Base-by-base conservation (phyloP, 495 filamentous ascomycete species). In the Aeminium ludgeri region DNA sequence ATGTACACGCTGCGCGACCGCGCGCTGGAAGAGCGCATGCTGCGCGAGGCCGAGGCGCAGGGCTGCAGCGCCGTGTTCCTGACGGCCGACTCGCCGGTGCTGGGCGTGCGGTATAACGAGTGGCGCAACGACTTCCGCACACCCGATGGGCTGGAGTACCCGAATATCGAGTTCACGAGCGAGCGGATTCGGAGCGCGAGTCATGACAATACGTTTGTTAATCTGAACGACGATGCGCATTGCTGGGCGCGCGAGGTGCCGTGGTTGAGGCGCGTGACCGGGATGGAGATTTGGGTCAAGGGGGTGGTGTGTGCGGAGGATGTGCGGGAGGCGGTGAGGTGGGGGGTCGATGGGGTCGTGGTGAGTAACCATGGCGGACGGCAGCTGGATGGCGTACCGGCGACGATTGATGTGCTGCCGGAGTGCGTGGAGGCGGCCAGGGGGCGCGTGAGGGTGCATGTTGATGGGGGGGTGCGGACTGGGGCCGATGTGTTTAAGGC, bases 401-500 rank as follows among this genome's bases (percentile, higher is more conserved):
- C 65, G 2, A 63, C 65, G 0, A 49, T 70, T 12, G 65, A 68
- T 38, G 66, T 54, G 11, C 51, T 70, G 15, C 56, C 50, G 2
- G 66, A 67, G 38, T 63, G 60, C 30, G 63, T 57, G 1, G 50
- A 51, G 1, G 61, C 57, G 2, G 66, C 55, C 0, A 44, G 33
- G 0, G 56, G 68, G 34, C 59, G 46, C 33, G 45, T 59, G 23
- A 39, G 34, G 10, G 27, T 58, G 10, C 37, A 40, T 15, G 36
- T 65, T 15, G 54, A 55, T 41, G 61, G 61, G 2, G 63, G 63
- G 2, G 57, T 66, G 17, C 43, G 63, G 15, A 49, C 48, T 23
- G 63, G 63, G 2, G 53, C 56, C 2, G 63, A 66, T 38, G 54
- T 66, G 7, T 65, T 65, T 55, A 66, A 66, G 37, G 65, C 65